Conservation (phyloP, 345 rosid species). For the Pugionium cornutum region DNA sequence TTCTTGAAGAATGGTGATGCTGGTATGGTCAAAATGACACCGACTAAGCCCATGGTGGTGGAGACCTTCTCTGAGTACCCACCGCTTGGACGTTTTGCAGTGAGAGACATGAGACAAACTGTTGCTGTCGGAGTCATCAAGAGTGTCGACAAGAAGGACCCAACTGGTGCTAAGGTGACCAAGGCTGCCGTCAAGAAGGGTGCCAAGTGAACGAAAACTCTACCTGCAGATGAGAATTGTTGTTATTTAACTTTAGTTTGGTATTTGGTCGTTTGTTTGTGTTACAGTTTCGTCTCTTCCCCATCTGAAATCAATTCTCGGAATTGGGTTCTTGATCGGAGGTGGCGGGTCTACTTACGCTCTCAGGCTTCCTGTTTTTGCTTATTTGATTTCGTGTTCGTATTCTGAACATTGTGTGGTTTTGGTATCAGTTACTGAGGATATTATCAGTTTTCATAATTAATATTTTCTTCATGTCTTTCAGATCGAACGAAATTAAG, state of each 20-base stretch:
- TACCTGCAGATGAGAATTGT: slow-evolving; percentile 9
- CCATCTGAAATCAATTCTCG: slow-evolving; percentile 19
- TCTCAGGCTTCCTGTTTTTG: not conserved
- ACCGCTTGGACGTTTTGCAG: slow-evolving; percentile 81
- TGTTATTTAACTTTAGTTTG: not conserved
- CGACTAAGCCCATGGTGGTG: slow-evolving; percentile 88
- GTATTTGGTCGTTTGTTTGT: not conserved
- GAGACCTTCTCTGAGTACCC: slow-evolving; percentile 82
- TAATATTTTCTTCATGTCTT: not conserved
- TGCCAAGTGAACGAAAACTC: slow-evolving; percentile 50
- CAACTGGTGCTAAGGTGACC: slow-evolving; percentile 72
- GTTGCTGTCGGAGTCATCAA: slow-evolving; percentile 87
- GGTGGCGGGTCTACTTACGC: slow-evolving; percentile 24
- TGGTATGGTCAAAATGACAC: slow-evolving; percentile 79
- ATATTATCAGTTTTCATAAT: no score
- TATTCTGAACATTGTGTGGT: not conserved
- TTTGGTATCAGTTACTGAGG: not conserved
- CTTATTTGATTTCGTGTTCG: not conserved
- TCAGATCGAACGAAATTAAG: no score
- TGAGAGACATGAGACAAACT: slow-evolving; percentile 88
- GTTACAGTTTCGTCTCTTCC: not conserved
- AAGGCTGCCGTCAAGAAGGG: slow-evolving; percentile 85
- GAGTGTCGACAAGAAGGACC: slow-evolving; percentile 82
- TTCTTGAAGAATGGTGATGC: slow-evolving; percentile 88
- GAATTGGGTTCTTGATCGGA: slow-evolving; percentile 41